Evolutionary conservation across 2,329 filamentous ascomycete species (phyloP), one percentile per base, ranked within the genome.

Genomic region (Dendryphion nanum): DNA sequence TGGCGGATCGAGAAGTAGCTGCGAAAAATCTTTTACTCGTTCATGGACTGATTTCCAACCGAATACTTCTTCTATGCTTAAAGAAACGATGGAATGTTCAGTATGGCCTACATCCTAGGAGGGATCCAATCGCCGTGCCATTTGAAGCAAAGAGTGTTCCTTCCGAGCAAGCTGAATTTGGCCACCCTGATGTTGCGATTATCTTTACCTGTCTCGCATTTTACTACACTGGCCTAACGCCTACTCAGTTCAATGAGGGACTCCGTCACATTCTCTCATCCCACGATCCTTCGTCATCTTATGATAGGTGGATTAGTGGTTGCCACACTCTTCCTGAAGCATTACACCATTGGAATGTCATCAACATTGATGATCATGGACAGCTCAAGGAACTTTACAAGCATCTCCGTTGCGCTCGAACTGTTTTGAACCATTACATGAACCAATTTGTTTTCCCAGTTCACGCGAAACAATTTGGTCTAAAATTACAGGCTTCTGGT

Each of bases 41-140:
- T n/a, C n/a, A n/a, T n/a, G n/a, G n/a, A n/a, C n/a, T n/a, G n/a
- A n/a, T n/a, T n/a, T n/a, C n/a, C n/a, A n/a, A n/a, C n/a, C n/a
- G n/a, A n/a, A n/a, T n/a, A n/a, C n/a, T n/a, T n/a, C n/a, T n/a
- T n/a, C n/a, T n/a, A n/a, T n/a, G n/a, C n/a, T 52, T 85, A 0
- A 76, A 77, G 35, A 86, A 84, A 53, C 66, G 79, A 3, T 86
- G 77, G 77, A 81, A 82, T 18, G 83, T 89, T 0, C 71, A 80
- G 30, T 89, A 72, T 42, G 70, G 71, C 0, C 45, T 71, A 0
- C 56, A 68, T 40, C 54, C 76, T 0, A 33, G 45, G 0, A 70
- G 84, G 12, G 67, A 74, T 28, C 79, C 79, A 0, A 6, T 85
- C 5, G 82, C 83, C 0, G 84, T 88, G 0, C 84, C 57, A 31